phyloP scores from a whole-genome alignment of 106 monocot species.

The Platanthera zijinensis region DNA sequence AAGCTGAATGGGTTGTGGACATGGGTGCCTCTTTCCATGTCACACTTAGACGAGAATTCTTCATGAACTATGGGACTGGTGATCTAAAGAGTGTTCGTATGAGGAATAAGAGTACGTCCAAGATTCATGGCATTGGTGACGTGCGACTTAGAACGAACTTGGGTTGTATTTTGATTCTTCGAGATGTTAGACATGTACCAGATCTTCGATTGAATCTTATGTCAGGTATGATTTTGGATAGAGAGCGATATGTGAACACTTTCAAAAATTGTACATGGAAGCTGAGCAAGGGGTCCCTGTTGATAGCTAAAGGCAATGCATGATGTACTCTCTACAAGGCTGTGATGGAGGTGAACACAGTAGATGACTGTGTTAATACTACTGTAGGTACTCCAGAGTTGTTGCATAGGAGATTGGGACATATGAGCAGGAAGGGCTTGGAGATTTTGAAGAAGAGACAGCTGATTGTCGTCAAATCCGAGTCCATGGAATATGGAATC shows the following conservation, averaged over 20 bases:
- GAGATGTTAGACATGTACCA: slow-evolving; percentile 16
- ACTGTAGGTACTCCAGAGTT: neutral
- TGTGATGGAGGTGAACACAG: neutral
- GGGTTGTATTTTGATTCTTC: neutral
- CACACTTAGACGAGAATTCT: slow-evolving; percentile 10
- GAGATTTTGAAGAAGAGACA: too few species aligned
- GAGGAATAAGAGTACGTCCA: slow-evolving; percentile 4
- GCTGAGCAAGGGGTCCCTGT: slow-evolving; percentile 10
- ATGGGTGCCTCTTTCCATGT: slow-evolving; percentile 12
- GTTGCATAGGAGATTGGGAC: too few species aligned
- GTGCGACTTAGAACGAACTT: slow-evolving; percentile 11
- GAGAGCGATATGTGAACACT: neutral
- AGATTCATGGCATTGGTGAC: slow-evolving; percentile 11
- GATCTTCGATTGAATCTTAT: slow-evolving; percentile 18
- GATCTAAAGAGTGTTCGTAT: slow-evolving; percentile 16
- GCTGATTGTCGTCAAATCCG: neutral
- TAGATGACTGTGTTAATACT: slow-evolving; percentile 1
- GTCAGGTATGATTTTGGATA: slow-evolving; percentile 7
- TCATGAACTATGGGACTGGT: slow-evolving; percentile 11
- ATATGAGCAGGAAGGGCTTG: too few species aligned
- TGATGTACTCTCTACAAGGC: slow-evolving; percentile 5
- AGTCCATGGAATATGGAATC: slow-evolving; percentile 3
- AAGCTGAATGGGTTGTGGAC: slow-evolving; percentile 15
- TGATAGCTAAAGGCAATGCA: slow-evolving; percentile 16
- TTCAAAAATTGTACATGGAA: slow-evolving; percentile 11